Evolutionary conservation across 805 yeast species (phyloP).

Genomic region (Saccharomycopsis sp.): DNA sequence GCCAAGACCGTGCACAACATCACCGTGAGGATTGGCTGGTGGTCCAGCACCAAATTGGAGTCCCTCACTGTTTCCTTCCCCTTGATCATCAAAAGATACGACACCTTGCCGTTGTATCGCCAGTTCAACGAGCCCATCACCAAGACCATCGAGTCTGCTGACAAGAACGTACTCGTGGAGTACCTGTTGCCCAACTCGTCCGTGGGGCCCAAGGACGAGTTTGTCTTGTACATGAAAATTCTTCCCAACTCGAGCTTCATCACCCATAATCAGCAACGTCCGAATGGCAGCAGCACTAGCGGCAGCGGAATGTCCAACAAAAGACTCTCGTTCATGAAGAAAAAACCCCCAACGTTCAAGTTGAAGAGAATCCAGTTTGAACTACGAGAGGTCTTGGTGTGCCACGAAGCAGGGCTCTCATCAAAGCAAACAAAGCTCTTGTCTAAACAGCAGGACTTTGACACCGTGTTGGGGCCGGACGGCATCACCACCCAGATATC

Average conservation of each 20-base stretch:
- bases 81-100: slow-evolving; percentile 46
- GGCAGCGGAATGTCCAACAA: slow-evolving; percentile 16
- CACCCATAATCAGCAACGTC: too few relatives aligned
- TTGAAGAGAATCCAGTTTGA: slow-evolving; percentile 40
- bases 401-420: slow-evolving; percentile 39
- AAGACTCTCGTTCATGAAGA: slow-evolving; percentile 21
- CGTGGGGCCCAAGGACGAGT: slow-evolving; percentile 48
- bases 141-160: slow-evolving; percentile 37
- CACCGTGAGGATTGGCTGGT: slow-evolving; percentile 27
- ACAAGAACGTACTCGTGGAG: slow-evolving; percentile 39
- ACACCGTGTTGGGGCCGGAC: slow-evolving; percentile 26
- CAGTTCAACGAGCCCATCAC: slow-evolving; percentile 46
- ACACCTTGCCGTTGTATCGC: slow-evolving; percentile 45
- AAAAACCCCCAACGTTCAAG: slow-evolving; percentile 25
- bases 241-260: slow-evolving; percentile 30
- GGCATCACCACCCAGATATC: slow-evolving; percentile 24
- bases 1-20: slow-evolving; percentile 41
- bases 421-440: slow-evolving; percentile 38
- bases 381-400: slow-evolving; percentile 44
- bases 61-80: slow-evolving; percentile 33
- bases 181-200: slow-evolving; percentile 42
- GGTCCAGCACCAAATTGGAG: slow-evolving; percentile 15
- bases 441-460: slow-evolving; percentile 29
- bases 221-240: slow-evolving; percentile 33
- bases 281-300: slow-evolving; percentile 12